Conservation (phyloP, 176 grass and related monocot species). For the Rhipidocladum racemiflorum region DNA sequence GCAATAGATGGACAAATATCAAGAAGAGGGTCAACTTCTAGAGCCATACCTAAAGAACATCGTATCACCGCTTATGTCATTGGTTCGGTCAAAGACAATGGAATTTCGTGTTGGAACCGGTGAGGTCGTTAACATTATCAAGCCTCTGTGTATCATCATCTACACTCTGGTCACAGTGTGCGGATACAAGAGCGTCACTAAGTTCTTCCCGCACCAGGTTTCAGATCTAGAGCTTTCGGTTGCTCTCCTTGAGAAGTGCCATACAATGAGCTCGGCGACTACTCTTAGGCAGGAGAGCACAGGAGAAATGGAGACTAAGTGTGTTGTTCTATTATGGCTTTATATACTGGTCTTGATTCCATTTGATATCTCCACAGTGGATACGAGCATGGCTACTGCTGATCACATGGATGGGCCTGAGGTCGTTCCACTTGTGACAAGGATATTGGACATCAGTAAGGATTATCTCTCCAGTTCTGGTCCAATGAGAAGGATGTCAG, state of each 20-base stretch:
- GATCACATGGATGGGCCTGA: constrained; percentile 38
- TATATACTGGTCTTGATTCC: constrained; percentile 97
- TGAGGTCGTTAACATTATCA: constrained; percentile 64
- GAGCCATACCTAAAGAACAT: constrained; percentile 89
- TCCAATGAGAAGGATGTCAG: constrained; percentile 97
- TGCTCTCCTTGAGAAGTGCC: constrained; percentile 75
- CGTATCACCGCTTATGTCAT: constrained; percentile 67
- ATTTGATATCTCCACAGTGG: constrained; percentile 94
- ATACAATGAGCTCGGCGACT: constrained; percentile 46
- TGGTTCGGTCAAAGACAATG: constrained; percentile 68
- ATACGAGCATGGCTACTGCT: constrained; percentile 61
- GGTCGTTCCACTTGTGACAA: constrained; percentile 71
- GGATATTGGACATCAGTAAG: constrained; percentile 86
- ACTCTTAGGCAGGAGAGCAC: constrained; percentile 87
- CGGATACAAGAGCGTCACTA: constrained; percentile 85
- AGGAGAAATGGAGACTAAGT: constrained; percentile 97
- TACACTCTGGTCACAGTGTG: constrained; percentile 85
- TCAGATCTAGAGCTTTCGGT: constrained; percentile 90
- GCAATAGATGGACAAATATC: constrained; percentile 94
- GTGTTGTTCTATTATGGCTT: constrained; percentile 91
- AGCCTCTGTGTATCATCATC: constrained; percentile 91
- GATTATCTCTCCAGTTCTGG: constrained; percentile 89
- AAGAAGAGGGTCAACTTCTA: constrained; percentile 91
- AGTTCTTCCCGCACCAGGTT: constrained; percentile 96
- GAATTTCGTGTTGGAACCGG: constrained; percentile 39